Conservation (phyloP, 2,329 filamentous ascomycete genomes). For the Microthyrium microscopicum region DNA sequence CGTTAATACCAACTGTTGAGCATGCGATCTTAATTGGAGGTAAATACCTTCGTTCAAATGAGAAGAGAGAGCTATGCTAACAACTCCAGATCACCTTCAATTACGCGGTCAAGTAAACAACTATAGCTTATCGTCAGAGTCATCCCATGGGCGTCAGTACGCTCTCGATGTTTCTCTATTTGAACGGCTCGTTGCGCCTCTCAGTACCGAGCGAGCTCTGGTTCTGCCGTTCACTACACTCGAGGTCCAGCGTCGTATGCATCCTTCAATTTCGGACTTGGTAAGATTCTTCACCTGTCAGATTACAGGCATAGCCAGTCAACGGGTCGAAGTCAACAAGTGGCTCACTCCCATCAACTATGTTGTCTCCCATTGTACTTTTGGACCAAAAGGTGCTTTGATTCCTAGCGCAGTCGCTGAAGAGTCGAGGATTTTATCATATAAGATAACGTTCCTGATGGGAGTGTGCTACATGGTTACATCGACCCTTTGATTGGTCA, state of each 20-base stretch:
- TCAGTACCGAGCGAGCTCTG: slow-evolving; percentile 2
- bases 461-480: too few species aligned
- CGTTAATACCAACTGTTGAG: background rate
- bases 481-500: too few species aligned
- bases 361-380: too few species aligned
- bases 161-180: slow-evolving; percentile 45
- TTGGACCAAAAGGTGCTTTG: too few species aligned
- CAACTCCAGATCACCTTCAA: background rate
- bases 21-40: background rate
- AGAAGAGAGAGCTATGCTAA: background rate
- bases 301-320: too few species aligned
- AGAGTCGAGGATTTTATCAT: too few species aligned
- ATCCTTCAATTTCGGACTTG: slow-evolving; percentile 37
- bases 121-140: background rate
- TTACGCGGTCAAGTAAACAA: background rate
- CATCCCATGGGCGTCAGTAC: slow-evolving; percentile 28
- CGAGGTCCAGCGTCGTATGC: slow-evolving; percentile 43
- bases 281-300: too few species aligned
- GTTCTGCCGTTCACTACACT: slow-evolving; percentile 8
- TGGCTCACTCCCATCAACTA: too few species aligned
- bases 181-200: slow-evolving; percentile 33
- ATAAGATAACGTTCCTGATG: too few species aligned
- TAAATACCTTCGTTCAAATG: too few species aligned
- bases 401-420: too few species aligned
- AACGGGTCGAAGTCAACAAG: too few species aligned